Evolutionary conservation across 164 flowering plant genomes (phyloP).

Genomic region (Chimonanthus praecox): DNA sequence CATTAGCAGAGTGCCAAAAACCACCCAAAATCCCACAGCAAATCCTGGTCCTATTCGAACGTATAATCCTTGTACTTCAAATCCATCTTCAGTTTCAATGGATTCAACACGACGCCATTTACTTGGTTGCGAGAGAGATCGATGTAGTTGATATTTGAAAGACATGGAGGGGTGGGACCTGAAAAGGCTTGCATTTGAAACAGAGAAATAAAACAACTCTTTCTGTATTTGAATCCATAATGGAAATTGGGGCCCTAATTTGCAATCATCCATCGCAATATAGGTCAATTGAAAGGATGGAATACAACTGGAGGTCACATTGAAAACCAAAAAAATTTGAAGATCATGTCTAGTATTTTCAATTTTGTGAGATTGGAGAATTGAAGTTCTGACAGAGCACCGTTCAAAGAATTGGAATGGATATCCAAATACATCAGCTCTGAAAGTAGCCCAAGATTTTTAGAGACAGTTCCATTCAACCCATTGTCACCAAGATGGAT

Average conservation of each 20-base stretch:
- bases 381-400: neutral
- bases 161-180: conserved; percentile 6
- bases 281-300: neutral
- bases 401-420: neutral
- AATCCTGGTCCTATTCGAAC: neutral
- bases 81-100: neutral
- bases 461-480: neutral
- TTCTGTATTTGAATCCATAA: neutral
- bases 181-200: conserved; percentile 10
- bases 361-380: neutral
- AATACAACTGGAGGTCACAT: neutral
- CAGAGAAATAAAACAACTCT: neutral
- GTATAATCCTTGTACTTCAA: neutral
- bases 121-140: conserved; percentile 14
- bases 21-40: neutral
- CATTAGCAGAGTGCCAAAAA: neutral
- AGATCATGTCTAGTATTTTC: neutral
- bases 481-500: neutral
- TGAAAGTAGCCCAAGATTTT: neutral
- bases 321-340: neutral
- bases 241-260: neutral
- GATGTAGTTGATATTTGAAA: neutral
- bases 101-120: conserved; percentile 2
- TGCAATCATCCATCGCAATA: neutral
- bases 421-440: neutral